These are phyloP conservation scores for Malassezia equina DNA, from an alignment of 1,284 basidiomycete genomes.

Conservation along the genomic window DNA sequence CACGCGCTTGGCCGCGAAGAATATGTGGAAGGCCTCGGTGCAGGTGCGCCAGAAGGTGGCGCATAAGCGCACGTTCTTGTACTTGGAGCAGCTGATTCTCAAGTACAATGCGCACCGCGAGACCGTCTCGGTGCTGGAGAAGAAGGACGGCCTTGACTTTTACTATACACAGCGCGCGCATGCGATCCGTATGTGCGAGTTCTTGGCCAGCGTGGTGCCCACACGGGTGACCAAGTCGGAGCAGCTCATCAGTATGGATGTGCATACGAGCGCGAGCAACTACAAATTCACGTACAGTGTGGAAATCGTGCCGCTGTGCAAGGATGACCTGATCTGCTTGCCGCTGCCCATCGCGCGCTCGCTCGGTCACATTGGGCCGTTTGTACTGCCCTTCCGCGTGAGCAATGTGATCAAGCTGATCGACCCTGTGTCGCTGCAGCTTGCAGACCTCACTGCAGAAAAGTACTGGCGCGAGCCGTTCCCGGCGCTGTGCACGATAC, in stretches of 20 bases:
- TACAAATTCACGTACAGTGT: conserved; percentile 98
- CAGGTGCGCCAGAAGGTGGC: conserved; percentile 82
- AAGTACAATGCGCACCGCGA: conserved; percentile 96
- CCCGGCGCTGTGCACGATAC: conserved; percentile 66
- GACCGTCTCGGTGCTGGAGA: conserved; percentile 83
- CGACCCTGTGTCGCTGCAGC: conserved; percentile 76
- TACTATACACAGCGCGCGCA: conserved; percentile 84
- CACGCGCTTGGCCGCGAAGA: conserved; percentile 85
- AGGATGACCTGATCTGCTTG: conserved; percentile 89
- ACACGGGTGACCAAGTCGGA: conserved; percentile 79
- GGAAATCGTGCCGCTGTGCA: conserved; percentile 92
- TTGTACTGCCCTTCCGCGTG: conserved; percentile 78
- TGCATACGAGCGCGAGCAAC: conserved; percentile 81
- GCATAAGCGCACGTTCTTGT: conserved; percentile 95
- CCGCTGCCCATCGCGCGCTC: conserved; percentile 69
- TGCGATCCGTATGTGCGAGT: conserved; percentile 96
- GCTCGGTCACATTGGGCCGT: conserved; percentile 74
- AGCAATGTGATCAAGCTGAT: conserved; percentile 83
- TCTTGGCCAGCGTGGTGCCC: conserved; percentile 76
- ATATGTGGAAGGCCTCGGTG: conserved; percentile 93
- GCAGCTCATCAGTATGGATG: conserved; percentile 83
- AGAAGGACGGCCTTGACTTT: conserved; percentile 88
- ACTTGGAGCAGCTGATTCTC: conserved; percentile 91
- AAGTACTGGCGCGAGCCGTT: conserved; percentile 87
- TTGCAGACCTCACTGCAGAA: conserved; percentile 67